phyloP scores from a whole-genome alignment of 2,329 filamentous ascomycete species.

The Dryadomyces sulphureus region DNA sequence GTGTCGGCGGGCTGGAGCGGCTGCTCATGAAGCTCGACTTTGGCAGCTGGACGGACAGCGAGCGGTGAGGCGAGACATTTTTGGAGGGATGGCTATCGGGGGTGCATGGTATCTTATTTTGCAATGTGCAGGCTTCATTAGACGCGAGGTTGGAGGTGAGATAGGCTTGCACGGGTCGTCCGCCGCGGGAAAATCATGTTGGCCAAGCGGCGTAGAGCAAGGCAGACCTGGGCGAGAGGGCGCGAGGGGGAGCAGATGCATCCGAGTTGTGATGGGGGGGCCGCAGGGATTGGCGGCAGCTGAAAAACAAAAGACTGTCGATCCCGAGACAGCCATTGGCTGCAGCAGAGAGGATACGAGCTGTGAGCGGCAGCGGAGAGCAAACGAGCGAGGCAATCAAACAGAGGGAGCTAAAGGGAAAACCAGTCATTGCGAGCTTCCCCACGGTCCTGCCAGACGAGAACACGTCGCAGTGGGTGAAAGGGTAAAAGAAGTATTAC shows the following conservation, averaged over 20 bases:
- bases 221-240: too few species aligned
- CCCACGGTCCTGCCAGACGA: not conserved
- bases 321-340: not conserved
- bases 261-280: not conserved
- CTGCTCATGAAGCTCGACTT: slow-evolving; percentile 84
- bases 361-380: not conserved
- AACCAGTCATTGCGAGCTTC: not conserved
- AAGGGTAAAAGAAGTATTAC: not conserved
- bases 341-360: not conserved
- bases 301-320: not conserved
- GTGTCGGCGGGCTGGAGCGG: slow-evolving; percentile 67
- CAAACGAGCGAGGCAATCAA: not conserved
- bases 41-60: slow-evolving; percentile 17
- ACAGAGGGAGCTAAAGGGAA: not conserved
- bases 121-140: too few species aligned
- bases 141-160: too few species aligned
- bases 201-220: too few species aligned
- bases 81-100: too few species aligned
- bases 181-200: too few species aligned
- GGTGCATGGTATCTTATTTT: too few species aligned
- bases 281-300: not conserved
- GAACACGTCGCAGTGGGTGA: not conserved
- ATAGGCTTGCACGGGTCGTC: too few species aligned
- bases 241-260: not conserved
- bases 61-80: not conserved